phyloP scores from a whole-genome alignment of 2,329 filamentous ascomycete species.

The Colletotrichum simmondsii region DNA sequence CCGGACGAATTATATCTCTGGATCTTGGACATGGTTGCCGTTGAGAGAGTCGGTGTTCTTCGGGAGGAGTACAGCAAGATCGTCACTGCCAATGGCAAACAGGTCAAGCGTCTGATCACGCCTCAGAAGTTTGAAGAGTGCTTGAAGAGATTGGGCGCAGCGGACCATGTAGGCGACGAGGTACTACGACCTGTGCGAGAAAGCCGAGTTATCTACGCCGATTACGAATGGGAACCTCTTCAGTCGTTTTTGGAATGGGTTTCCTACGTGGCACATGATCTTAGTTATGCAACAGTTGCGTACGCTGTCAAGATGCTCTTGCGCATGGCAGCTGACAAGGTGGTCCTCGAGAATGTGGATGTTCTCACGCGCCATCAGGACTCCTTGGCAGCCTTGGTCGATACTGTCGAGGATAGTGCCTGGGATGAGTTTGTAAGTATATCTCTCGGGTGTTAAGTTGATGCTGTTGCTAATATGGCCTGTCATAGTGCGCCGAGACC shows the following conservation, averaged over 20 bases:
- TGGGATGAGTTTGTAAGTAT: conserved; percentile 57
- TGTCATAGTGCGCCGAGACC: conserved; percentile 59
- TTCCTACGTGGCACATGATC: conserved; percentile 45
- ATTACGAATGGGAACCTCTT: conserved; percentile 59
- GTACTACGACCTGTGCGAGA: conserved; percentile 40
- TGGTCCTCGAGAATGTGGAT: conserved; percentile 48
- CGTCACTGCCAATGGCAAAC: conserved; percentile 54
- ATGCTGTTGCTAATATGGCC: conserved; percentile 24
- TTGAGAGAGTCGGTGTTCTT: conserved; percentile 65
- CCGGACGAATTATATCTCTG: conserved; percentile 75
- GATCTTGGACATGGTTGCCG: conserved; percentile 70
- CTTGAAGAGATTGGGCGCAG: conserved; percentile 69
- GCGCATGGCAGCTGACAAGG: conserved; percentile 64
- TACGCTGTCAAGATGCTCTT: conserved; percentile 60
- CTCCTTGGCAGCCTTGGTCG: conserved; percentile 56
- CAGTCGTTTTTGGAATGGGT: conserved; percentile 56
- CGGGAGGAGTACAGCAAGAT: conserved; percentile 71
- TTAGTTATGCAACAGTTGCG: conserved; percentile 47
- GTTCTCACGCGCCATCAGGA: conserved; percentile 52
- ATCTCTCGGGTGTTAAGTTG: not conserved
- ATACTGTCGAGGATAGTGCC: conserved; percentile 47
- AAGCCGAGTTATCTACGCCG: conserved; percentile 42
- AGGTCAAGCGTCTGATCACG: conserved; percentile 57
- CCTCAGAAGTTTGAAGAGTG: conserved; percentile 59
- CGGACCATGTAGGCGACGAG: conserved; percentile 52